phyloP scores from a whole-genome alignment of 441 rosid species.

The Pelargonium cotyledonis region DNA sequence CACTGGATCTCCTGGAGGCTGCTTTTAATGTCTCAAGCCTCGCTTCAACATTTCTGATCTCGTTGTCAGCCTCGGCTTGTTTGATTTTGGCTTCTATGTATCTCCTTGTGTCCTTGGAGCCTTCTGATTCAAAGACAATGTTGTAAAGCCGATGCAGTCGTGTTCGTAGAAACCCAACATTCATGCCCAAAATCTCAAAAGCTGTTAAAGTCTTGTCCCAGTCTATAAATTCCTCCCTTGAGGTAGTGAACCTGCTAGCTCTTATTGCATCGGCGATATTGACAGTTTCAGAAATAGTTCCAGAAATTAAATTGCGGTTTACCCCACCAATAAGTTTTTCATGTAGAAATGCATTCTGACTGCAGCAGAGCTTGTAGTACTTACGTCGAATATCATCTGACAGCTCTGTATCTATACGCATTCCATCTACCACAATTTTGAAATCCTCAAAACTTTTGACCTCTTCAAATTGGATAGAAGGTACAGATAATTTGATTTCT shows the following conservation, averaged over 20 bases:
- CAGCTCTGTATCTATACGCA: slow-evolving; percentile 45
- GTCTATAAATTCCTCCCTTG: slow-evolving; percentile 39
- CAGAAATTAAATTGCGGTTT: slow-evolving; percentile 41
- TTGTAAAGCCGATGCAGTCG: slow-evolving; percentile 37
- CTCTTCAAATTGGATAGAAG: slow-evolving; percentile 37
- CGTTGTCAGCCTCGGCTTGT: slow-evolving; percentile 25
- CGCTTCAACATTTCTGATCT: slow-evolving; percentile 43
- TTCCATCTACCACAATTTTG: slow-evolving; percentile 42
- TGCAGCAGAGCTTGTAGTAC: slow-evolving; percentile 53
- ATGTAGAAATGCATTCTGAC: slow-evolving; percentile 55
- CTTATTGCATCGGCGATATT: slow-evolving; percentile 49
- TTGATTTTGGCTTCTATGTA: slow-evolving; percentile 44
- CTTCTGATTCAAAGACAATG: slow-evolving; percentile 48
- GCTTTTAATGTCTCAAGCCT: slow-evolving; percentile 48
- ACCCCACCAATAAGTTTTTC: slow-evolving; percentile 42
- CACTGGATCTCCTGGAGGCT: slow-evolving; percentile 25
- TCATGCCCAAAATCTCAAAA: slow-evolving; percentile 58
- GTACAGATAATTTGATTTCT: slow-evolving; percentile 43
- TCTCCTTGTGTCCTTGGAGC: slow-evolving; percentile 41
- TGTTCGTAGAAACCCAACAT: slow-evolving; percentile 47
- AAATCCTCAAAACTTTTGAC: slow-evolving; percentile 39
- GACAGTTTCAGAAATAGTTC: slow-evolving; percentile 51
- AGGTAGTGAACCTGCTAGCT: slow-evolving; percentile 39
- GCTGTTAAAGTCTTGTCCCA: slow-evolving; percentile 63
- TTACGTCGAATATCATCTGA: slow-evolving; percentile 40